Evolutionary conservation across 164 flowering plant genomes (phyloP).

Genomic region (Tetrastigma voinierianum): DNA sequence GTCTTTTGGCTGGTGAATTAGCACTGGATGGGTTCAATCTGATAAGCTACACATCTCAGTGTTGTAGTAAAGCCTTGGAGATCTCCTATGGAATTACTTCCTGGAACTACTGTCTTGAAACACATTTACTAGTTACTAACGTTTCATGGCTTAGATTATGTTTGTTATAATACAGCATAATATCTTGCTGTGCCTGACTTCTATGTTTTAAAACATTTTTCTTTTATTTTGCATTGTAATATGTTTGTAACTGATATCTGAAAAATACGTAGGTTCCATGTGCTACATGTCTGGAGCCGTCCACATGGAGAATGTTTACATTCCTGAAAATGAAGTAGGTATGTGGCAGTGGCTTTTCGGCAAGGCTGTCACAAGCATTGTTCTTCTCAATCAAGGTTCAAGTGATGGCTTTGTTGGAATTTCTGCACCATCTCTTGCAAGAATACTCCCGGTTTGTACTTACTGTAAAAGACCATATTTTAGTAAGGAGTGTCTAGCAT

Average conservation of each 20-base stretch:
- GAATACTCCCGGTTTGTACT: conserved; percentile 81
- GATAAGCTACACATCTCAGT: too few relatives aligned
- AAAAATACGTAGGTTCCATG: conserved; percentile 69
- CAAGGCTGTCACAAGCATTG: conserved; percentile 64
- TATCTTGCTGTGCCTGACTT: not conserved
- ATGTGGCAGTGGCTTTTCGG: conserved; percentile 97
- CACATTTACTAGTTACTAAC: too few relatives aligned
- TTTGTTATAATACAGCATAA: not conserved
- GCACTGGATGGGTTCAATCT: too few relatives aligned
- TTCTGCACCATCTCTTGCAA: conserved; percentile 93
- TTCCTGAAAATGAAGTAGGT: conserved; percentile 89
- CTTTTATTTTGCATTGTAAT: not conserved
- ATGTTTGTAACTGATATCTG: conserved; percentile 1
- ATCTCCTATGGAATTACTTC: too few relatives aligned
- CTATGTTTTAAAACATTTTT: not conserved
- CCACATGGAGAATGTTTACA: conserved; percentile 79
- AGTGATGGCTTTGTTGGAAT: conserved; percentile 94
- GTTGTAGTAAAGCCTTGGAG: too few relatives aligned
- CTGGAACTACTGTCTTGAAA: too few relatives aligned
- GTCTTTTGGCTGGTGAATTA: too few relatives aligned
- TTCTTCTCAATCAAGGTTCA: conserved; percentile 69
- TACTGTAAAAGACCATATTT: conserved; percentile 4
- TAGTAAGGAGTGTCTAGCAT: not conserved
- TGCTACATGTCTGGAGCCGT: conserved; percentile 93
- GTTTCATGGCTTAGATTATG: too few relatives aligned